Evolutionary conservation across 169 alveolate species (phyloP).

Genomic region (Amoebophrya sp.): DNA sequence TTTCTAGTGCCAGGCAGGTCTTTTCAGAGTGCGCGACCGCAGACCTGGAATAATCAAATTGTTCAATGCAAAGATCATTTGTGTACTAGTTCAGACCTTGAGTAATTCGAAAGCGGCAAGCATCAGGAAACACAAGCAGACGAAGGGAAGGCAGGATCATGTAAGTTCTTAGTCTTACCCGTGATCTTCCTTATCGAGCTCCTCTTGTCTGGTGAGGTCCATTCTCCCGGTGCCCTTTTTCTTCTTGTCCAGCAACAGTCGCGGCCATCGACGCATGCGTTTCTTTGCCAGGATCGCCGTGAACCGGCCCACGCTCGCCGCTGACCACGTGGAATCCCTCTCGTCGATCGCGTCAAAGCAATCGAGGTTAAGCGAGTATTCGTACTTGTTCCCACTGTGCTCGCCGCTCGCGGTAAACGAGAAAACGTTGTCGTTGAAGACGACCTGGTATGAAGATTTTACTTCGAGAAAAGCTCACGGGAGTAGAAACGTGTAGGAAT

Average conservation of each 20-base stretch:
- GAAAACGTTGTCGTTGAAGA: conserved; percentile 37
- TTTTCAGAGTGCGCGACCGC: neutral
- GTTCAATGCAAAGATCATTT: no score
- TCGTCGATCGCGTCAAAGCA: conserved; percentile 45
- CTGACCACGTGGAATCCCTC: conserved; percentile 49
- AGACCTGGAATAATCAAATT: no score
- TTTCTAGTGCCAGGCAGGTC: neutral
- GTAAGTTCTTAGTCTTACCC: no score
- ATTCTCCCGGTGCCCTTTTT: neutral
- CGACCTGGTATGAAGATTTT: no score
- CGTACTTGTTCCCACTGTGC: conserved; percentile 47
- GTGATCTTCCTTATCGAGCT: conserved; percentile 24
- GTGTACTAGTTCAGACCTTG: no score
- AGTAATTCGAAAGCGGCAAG: no score
- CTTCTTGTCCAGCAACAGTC: conserved; percentile 24
- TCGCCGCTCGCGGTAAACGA: conserved; percentile 48
- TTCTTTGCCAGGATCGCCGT: conserved; percentile 49
- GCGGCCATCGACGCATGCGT: conserved; percentile 27
- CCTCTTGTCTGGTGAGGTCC: neutral
- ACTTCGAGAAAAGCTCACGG: no score
- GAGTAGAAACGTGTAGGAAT: no score
- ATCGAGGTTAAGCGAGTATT: conserved; percentile 42
- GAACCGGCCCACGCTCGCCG: conserved; percentile 56
- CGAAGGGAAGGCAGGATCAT: no score
- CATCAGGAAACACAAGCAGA: no score